Percentiles rank a stretch among this genome's conserved stretches.
phyloP scores from a whole-genome alignment of 176 grass and related monocot genomes.

The Carex myosuroides region DNA sequence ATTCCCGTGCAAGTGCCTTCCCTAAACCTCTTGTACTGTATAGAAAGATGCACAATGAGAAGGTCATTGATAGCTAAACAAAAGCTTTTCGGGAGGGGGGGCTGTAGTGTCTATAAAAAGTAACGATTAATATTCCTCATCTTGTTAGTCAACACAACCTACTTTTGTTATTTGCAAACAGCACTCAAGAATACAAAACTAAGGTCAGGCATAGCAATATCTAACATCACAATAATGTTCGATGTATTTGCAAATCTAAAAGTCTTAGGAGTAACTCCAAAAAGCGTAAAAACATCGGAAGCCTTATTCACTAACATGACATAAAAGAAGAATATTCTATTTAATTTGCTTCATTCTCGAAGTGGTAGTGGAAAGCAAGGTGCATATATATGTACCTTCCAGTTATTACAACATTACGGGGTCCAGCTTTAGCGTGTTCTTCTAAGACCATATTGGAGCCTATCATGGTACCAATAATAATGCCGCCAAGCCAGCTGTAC shows the following conservation, averaged over 20 bases:
- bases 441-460: conserved; percentile 86
- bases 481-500: conserved; percentile 98
- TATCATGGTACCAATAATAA: conserved; percentile 95
- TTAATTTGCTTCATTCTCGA: neutral
- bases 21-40: conserved; percentile 92
- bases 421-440: conserved; percentile 92
- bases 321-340: neutral
- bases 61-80: conserved; percentile 20
- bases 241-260: neutral
- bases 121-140: neutral
- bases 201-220: neutral
- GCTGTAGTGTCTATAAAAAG: neutral
- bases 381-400: conserved; percentile 49
- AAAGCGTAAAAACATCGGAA: neutral
- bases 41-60: conserved; percentile 14
- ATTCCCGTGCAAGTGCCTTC: conserved; percentile 96
- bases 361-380: neutral
- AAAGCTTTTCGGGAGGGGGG: neutral
- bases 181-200: neutral
- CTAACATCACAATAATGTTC: neutral
- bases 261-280: neutral
- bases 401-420: conserved; percentile 93
- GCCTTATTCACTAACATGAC: neutral
- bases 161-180: neutral
- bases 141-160: neutral